phyloP scores from a whole-genome alignment of 1,284 basidiomycete species.

The Cutaneotrichosporon daszewskae region DNA sequence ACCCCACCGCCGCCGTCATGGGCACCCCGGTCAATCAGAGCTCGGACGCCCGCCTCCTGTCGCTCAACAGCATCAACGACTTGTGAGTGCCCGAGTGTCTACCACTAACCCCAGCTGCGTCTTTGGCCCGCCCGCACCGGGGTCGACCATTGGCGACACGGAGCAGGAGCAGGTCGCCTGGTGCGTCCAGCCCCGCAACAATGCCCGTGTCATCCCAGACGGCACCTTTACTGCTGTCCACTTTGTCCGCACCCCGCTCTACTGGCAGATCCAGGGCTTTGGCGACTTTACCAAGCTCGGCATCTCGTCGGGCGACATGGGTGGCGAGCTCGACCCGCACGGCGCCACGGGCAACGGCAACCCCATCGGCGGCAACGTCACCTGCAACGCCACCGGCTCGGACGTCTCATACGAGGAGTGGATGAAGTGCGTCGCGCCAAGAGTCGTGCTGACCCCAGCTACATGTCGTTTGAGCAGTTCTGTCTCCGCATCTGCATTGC shows the following conservation, averaged over 20 bases:
- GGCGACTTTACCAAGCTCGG: constrained; percentile 50
- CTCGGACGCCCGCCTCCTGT: constrained; percentile 42
- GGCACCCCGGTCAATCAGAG: constrained; percentile 46
- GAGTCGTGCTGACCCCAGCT: constrained; percentile 26
- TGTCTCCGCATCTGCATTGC: constrained; percentile 49
- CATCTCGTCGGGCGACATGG: constrained; percentile 47
- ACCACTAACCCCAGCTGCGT: constrained; percentile 33
- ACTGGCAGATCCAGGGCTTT: constrained; percentile 51
- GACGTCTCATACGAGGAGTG: constrained; percentile 54
- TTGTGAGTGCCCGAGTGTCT: constrained; percentile 25
- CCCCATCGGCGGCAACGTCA: constrained; percentile 54
- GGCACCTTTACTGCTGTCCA: constrained; percentile 51
- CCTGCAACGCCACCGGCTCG: constrained; percentile 50
- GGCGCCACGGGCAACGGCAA: constrained; percentile 51
- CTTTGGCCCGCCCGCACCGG: constrained; percentile 51
- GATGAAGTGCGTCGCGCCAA: constrained; percentile 44
- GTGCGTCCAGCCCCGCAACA: constrained; percentile 54
- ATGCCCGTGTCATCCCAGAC: constrained; percentile 52
- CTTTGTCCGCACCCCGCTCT: constrained; percentile 52
- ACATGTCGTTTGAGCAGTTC: constrained; percentile 47
- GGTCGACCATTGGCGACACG: constrained; percentile 50
- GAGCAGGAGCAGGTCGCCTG: constrained; percentile 54
- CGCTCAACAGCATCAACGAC: constrained; percentile 46
- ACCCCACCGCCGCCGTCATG: constrained; percentile 35
- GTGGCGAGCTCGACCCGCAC: constrained; percentile 53